Evolutionary conservation across 495 filamentous ascomycete genomes (phyloP).

Genomic region (Trichoderma asperelloides): DNA sequence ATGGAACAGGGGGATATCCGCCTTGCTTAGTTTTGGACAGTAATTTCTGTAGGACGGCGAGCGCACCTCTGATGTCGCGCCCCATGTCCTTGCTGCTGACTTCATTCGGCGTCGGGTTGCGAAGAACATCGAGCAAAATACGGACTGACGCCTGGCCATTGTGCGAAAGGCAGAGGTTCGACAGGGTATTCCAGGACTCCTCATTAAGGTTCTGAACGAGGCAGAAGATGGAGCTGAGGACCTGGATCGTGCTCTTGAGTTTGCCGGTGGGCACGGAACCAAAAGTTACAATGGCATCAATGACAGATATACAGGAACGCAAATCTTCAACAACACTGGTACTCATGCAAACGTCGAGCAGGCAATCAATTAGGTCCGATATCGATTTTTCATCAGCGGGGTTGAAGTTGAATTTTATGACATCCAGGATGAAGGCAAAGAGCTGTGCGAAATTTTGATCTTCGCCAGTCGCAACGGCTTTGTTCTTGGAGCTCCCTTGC

Average conservation of each 20-base stretch:
- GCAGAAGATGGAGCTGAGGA: slow-evolving; percentile 75
- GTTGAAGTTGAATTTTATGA: slow-evolving; percentile 78
- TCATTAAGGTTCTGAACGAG: slow-evolving; percentile 61
- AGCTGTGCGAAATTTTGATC: slow-evolving; percentile 60
- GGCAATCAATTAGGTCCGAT: slow-evolving; percentile 52
- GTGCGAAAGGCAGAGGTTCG: slow-evolving; percentile 71
- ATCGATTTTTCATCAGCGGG: slow-evolving; percentile 61
- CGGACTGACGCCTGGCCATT: slow-evolving; percentile 62
- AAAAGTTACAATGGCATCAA: slow-evolving; percentile 75
- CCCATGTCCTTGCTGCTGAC: slow-evolving; percentile 45
- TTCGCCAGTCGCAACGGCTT: slow-evolving; percentile 45
- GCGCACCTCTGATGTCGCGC: slow-evolving; percentile 53
- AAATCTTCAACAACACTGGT: slow-evolving; percentile 69
- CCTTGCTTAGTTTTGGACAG: slow-evolving; percentile 49
- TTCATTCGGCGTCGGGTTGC: slow-evolving; percentile 37
- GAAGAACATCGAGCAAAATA: slow-evolving; percentile 54
- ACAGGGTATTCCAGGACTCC: slow-evolving; percentile 65
- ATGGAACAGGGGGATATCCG: slow-evolving; percentile 53
- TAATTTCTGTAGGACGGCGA: slow-evolving; percentile 60
- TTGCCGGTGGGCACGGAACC: slow-evolving; percentile 60
- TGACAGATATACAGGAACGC: slow-evolving; percentile 61
- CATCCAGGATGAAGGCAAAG: slow-evolving; percentile 64
- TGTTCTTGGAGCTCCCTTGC: slow-evolving; percentile 33
- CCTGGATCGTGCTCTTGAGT: slow-evolving; percentile 61
- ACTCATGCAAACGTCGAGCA: slow-evolving; percentile 64